Base-by-base conservation (phyloP, 495 filamentous ascomycete species). In the Opeltia flavorubescens region DNA sequence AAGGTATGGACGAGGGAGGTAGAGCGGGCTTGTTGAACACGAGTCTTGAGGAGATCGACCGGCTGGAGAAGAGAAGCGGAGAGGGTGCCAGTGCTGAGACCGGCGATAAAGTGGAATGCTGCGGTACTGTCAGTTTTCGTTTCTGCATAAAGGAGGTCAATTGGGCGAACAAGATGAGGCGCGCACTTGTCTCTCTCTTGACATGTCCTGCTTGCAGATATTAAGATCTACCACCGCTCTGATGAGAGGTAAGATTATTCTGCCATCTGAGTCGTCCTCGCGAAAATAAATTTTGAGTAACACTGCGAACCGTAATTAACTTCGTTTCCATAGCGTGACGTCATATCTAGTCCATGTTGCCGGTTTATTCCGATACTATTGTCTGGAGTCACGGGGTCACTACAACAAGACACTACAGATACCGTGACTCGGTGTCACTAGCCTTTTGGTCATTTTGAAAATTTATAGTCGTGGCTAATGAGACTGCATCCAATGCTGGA, bases 1-100 rank as follows among this genome's bases (percentile, higher is more conserved):
- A 95, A 59, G 11, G 84, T 83, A 25, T 69, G 65, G 55, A 78
- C 62, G 45, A 95, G 76, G 12, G 86, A 79, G 48, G 70, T 72
- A 47, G 68, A 62, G 3, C 74, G 73, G 41, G 73, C 72, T 61
- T 91, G 86, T 57, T 99, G 91, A 47, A 96, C 77, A 38, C 93
- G 86, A 50, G 72, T 96, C 68, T 96, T 96, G 62, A 96, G 80
- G 20, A 96, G 81, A 63, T 96, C 89, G 58, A 87, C 85, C 30
- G 89, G 89, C 64, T 96, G 89, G 38, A 96, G 80, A 53, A 95
- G 78, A 50, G 89, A 76, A 47, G 89, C 86, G 34, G 86, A 86
- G 53, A 83, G 73, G 38, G 91, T 72, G 56, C 89, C 89, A 0
- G 87, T 94, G 56, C 74, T 74, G 30, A 94, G 81, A 49, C 91